Percentiles rank a stretch among this genome's conserved stretches.
Conservation (phyloP, 257 asterid species). For the Solanum tarijense region DNA sequence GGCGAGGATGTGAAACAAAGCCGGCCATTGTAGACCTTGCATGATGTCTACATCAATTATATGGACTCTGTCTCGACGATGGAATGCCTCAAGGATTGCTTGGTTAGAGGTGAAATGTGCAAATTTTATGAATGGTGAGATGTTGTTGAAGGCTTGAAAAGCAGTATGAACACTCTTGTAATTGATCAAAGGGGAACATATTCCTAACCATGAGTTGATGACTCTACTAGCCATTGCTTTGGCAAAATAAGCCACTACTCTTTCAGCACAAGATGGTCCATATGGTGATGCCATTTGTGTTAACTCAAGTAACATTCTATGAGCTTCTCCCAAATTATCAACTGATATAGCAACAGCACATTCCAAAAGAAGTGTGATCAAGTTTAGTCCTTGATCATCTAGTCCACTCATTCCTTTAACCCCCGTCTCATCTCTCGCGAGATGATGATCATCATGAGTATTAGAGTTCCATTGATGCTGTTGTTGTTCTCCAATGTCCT, state of each 20-base stretch:
- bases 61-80: slow-evolving; percentile 38
- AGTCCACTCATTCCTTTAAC: neutral
- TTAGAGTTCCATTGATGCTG: slow-evolving; percentile 1
- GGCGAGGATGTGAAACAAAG: slow-evolving; percentile 62
- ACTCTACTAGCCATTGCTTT: slow-evolving; percentile 68
- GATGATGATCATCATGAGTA: neutral
- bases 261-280: slow-evolving; percentile 45
- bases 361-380: slow-evolving; percentile 45
- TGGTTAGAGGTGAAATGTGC: slow-evolving; percentile 78
- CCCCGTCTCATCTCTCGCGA: neutral
- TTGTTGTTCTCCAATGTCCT: slow-evolving; percentile 5
- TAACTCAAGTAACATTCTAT: slow-evolving; percentile 52
- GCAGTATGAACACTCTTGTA: slow-evolving; percentile 30
- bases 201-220: slow-evolving; percentile 67
- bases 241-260: slow-evolving; percentile 67
- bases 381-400: slow-evolving; percentile 34
- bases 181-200: slow-evolving; percentile 38
- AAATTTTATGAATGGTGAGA: slow-evolving; percentile 59
- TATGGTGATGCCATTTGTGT: slow-evolving; percentile 58
- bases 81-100: slow-evolving; percentile 64
- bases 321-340: slow-evolving; percentile 69
- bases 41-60: slow-evolving; percentile 61
- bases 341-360: slow-evolving; percentile 74
- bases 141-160: slow-evolving; percentile 53
- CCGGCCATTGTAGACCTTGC: slow-evolving; percentile 92